These are phyloP conservation scores for Orychophragmus violaceus DNA, from an alignment of 345 rosid species.

Conservation along the genomic window DNA sequence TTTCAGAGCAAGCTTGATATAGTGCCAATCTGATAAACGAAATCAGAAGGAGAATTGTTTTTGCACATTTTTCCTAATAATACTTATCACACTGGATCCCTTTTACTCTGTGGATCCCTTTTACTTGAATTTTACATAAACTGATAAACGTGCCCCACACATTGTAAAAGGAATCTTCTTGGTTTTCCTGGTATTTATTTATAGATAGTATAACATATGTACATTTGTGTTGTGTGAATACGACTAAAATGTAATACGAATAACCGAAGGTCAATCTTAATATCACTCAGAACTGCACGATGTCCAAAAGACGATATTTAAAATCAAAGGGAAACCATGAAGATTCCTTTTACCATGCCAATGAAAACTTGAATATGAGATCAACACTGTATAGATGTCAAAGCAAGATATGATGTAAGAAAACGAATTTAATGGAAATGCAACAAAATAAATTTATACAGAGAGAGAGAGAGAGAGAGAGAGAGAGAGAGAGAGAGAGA, in stretches of 20 bases:
- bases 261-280: background rate
- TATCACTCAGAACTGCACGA: background rate
- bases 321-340: background rate
- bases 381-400: background rate
- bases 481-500: background rate
- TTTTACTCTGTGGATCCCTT: too few species aligned
- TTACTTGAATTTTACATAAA: too few species aligned
- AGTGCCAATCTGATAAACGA: too few species aligned
- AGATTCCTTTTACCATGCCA: too few species aligned
- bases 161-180: too few species aligned
- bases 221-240: background rate
- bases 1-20: too few species aligned
- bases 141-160: too few species aligned
- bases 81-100: too few species aligned
- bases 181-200: too few species aligned
- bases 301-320: background rate
- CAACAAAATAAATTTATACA: background rate
- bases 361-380: background rate
- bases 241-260: background rate
- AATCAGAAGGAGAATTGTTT: too few species aligned
- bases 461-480: background rate
- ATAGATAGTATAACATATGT: background rate
- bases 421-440: background rate
- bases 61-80: too few species aligned
- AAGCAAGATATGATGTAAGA: background rate